phyloP scores from a whole-genome alignment of 2,329 filamentous ascomycete genomes.

The Colletotrichum truncatum region DNA sequence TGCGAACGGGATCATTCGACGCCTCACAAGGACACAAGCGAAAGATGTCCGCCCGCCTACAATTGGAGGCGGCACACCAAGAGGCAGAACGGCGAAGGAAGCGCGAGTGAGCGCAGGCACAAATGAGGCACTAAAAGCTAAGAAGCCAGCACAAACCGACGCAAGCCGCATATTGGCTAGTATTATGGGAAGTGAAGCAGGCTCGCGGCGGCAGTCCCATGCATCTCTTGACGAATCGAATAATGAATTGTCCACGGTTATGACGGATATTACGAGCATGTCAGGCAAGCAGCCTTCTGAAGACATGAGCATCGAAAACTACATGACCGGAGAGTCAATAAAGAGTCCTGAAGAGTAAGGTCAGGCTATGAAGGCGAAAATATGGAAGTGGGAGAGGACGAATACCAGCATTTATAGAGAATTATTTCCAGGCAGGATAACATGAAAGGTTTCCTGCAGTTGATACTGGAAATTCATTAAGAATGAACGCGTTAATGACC shows the following conservation, averaged over 20 bases:
- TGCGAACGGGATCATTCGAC: neutral
- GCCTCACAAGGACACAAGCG: neutral
- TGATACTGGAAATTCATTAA: too few relatives aligned
- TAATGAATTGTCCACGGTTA: neutral
- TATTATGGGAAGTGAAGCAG: neutral
- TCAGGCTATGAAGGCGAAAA: too few relatives aligned
- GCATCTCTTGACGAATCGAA: neutral
- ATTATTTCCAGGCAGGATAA: too few relatives aligned
- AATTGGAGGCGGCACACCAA: slow-evolving; percentile 1
- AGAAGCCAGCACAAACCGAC: neutral
- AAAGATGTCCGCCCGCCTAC: neutral
- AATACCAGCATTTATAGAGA: too few relatives aligned
- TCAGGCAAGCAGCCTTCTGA: neutral
- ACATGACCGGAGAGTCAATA: neutral
- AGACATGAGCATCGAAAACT: neutral
- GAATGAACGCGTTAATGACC: too few relatives aligned
- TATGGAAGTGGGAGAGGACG: too few relatives aligned
- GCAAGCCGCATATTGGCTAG: slow-evolving; percentile 12
- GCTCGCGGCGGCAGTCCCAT: neutral
- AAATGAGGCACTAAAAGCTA: neutral
- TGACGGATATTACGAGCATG: neutral
- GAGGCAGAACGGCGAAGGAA: neutral
- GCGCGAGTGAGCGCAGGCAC: neutral
- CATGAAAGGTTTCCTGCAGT: too few relatives aligned
- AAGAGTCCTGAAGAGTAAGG: neutral